Conservation (phyloP, 768 basidiomycete species). For the Russula compacta region DNA sequence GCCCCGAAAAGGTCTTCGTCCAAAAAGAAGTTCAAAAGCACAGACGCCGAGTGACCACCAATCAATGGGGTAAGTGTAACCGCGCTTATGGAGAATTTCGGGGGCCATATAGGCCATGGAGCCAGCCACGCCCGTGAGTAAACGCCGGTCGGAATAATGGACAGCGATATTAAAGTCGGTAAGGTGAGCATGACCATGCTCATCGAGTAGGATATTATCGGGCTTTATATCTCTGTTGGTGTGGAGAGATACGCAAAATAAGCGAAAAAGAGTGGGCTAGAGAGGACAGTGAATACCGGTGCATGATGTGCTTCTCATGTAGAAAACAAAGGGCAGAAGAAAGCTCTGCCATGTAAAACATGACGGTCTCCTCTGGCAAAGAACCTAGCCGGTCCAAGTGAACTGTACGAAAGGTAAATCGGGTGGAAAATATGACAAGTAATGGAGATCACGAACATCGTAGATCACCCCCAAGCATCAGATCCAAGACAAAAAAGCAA, state of each 20-base stretch:
- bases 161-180: constrained; percentile 99
- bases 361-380: constrained; percentile 68
- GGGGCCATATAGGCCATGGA: constrained; percentile 99
- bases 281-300: constrained; percentile 54
- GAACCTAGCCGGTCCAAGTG: constrained; percentile 77
- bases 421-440: not conserved
- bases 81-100: constrained; percentile 85
- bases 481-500: constrained; percentile 95
- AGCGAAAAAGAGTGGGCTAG: constrained; percentile 25
- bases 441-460: constrained; percentile 54
- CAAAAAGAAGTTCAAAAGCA: constrained; percentile 87
- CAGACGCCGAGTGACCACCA: constrained; percentile 98
- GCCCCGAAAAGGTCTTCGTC: constrained; percentile 86
- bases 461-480: constrained; percentile 94
- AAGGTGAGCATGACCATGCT: constrained; percentile 89
- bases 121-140: constrained; percentile 86
- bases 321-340: constrained; percentile 83
- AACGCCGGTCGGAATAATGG: constrained; percentile 80
- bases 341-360: constrained; percentile 85
- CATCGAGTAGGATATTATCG: constrained; percentile 95
- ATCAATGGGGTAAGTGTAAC: constrained; percentile 90
- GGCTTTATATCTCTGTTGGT: constrained; percentile 81
- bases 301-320: constrained; percentile 91
- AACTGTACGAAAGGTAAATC: constrained; percentile 38
- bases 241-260: not conserved